Base-by-base conservation (phyloP, 1,284 basidiomycete genomes). In the Chondrostereum purpureum region DNA sequence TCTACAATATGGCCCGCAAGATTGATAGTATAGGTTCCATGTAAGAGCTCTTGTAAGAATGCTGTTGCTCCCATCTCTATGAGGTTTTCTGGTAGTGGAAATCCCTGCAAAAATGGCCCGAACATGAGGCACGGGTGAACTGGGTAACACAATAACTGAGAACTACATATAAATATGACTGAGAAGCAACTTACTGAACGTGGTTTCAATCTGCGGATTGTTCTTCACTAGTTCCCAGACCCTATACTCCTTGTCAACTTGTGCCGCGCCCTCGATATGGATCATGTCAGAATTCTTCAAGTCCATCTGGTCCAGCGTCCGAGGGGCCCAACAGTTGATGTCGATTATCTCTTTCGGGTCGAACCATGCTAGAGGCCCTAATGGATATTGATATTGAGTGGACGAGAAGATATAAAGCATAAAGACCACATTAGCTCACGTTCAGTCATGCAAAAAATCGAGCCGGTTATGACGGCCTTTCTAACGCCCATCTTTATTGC, bases 381-480 rank as follows among this genome's bases (percentile, higher is more conserved):
- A 21, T 14, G 21, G 11, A 11, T 22, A 20, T 14, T 5, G n/a
- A n/a, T 22, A 17, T 19, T 4, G 14, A n/a, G 11, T 6, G n/a
- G 24, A 43, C 17, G 16, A 12, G 8, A 2, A 37, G 36, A 31
- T 27, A n/a, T 24, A 13, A 16, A 50, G 12, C 5, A 5, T n/a
- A n/a, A n/a, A n/a, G n/a, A n/a, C n/a, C n/a, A n/a, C n/a, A n/a
- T n/a, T n/a, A n/a, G n/a, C 59, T 38, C 48, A 61, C 61, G 48
- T 45, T 59, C 55, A 16, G 58, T 43, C 5, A 59, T 45, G 22
- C 54, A 50, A 6, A 54, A 56, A 33, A 62, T 56, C 12, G 58
- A 60, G 45, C 62, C 60, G 2, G 63, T 66, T 13, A 61, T 53
- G 3, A 66, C 57, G 16, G 64, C 50, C 43, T 62, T 65, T 48